These are phyloP conservation scores for Amanita muscaria DNA, from an alignment of 768 basidiomycete species.

Conservation along the genomic window DNA sequence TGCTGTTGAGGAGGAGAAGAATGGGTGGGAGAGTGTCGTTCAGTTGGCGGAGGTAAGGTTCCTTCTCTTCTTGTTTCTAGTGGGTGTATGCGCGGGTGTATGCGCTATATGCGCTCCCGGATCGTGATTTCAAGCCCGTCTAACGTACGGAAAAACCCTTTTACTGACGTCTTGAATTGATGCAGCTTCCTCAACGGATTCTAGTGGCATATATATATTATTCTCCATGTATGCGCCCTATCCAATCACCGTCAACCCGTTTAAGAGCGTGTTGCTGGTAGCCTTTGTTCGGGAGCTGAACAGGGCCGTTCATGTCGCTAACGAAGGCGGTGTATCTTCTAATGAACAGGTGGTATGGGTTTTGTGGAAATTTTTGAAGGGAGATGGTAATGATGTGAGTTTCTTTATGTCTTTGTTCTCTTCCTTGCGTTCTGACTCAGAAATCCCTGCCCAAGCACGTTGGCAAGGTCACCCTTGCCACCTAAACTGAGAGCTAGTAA, in stretches of 20 bases:
- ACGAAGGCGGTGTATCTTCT: slow-evolving; percentile 38
- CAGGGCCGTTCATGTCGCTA: slow-evolving; percentile 44
- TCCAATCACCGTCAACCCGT: slow-evolving; percentile 73
- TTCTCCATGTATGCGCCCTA: slow-evolving; percentile 76
- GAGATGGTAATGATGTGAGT: slow-evolving; percentile 74
- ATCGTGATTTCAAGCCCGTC: too few relatives aligned
- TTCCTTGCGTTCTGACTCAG: background rate
- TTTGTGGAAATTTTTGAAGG: slow-evolving; percentile 78
- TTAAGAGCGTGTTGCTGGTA: slow-evolving; percentile 62
- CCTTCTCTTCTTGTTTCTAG: slow-evolving; percentile 7
- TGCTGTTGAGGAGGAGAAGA: slow-evolving; percentile 14
- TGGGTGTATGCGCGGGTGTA: background rate
- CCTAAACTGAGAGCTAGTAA: slow-evolving; percentile 68
- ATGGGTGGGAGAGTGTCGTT: background rate
- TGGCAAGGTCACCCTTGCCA: slow-evolving; percentile 68
- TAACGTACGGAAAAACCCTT: too few relatives aligned
- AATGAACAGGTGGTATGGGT: slow-evolving; percentile 83
- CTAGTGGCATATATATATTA: slow-evolving; percentile 71
- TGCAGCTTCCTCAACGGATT: slow-evolving; percentile 63
- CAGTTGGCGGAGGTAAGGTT: slow-evolving; percentile 43
- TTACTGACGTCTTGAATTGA: too few relatives aligned
- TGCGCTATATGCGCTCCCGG: too few relatives aligned
- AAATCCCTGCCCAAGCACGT: slow-evolving; percentile 29
- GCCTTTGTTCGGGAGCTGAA: slow-evolving; percentile 64
- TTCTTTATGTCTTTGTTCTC: background rate